These are phyloP conservation scores for Botryotinia globosa DNA, from an alignment of 2,329 filamentous ascomycete genomes.

Conservation along the genomic window DNA sequence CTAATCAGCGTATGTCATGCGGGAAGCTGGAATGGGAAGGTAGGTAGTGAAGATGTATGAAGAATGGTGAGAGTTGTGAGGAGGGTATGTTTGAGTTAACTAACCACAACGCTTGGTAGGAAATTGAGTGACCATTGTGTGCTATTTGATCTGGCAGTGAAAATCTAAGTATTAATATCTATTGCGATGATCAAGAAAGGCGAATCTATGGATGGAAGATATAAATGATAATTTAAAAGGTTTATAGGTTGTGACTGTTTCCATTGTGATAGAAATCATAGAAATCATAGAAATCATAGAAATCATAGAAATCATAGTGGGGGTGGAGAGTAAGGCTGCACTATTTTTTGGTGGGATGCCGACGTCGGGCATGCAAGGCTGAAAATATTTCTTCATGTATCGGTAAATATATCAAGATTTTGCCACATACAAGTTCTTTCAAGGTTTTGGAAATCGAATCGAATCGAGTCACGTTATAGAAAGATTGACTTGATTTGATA, in stretches of 20 bases:
- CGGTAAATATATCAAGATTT: not conserved
- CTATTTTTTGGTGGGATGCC: slow-evolving; percentile 12
- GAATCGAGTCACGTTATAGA: not conserved
- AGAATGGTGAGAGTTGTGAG: not conserved
- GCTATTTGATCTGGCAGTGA: not conserved
- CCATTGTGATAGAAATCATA: slow-evolving; percentile 4
- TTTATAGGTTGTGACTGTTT: not conserved
- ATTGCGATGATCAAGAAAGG: not conserved
- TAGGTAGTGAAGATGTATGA: not conserved
- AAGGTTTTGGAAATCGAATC: not conserved
- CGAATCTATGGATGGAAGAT: not conserved
- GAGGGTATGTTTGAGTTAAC: slow-evolving; percentile 24
- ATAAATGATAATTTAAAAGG: not conserved
- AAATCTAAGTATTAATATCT: not conserved
- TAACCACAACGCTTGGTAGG: slow-evolving; percentile 54
- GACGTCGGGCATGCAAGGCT: slow-evolving; percentile 17
- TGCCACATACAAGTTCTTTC: not conserved
- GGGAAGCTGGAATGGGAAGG: not conserved
- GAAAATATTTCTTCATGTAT: not conserved
- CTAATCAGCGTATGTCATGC: not conserved
- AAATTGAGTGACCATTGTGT: slow-evolving; percentile 39
- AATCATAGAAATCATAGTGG: slow-evolving; percentile 15
- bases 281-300: slow-evolving; percentile 12
- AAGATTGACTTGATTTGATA: not conserved
- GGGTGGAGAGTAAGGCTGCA: slow-evolving; percentile 6